These are phyloP conservation scores for Rubroshorea leprosula DNA, from an alignment of 345 rosid genomes.

Conservation along the genomic window DNA sequence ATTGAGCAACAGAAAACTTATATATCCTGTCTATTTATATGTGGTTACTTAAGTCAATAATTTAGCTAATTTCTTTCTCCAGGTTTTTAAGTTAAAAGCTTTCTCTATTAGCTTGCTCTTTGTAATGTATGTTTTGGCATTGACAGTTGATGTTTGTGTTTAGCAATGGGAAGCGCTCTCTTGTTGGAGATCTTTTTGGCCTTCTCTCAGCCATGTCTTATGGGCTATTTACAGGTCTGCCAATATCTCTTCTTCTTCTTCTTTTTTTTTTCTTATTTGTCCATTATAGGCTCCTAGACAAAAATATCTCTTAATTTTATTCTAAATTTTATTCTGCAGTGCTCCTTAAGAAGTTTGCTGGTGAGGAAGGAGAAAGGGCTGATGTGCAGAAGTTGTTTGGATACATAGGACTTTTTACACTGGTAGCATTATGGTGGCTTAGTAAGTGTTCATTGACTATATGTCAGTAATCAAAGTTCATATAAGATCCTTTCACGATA, in stretches of 20 bases:
- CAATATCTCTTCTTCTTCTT: neutral
- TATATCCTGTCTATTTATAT: too few species aligned
- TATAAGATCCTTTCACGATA: neutral
- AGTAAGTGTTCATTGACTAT: slow-evolving; percentile 44
- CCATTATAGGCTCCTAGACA: slow-evolving; percentile 3
- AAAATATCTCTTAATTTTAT: slow-evolving; percentile 7
- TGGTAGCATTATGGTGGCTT: slow-evolving; percentile 99
- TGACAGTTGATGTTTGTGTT: slow-evolving; percentile 57
- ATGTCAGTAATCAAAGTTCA: neutral
- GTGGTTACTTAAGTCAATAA: too few species aligned
- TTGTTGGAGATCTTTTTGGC: slow-evolving; percentile 92
- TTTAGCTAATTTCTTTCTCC: too few species aligned
- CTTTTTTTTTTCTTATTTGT: neutral
- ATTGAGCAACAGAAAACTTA: too few species aligned
- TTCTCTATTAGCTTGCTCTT: slow-evolving; percentile 19
- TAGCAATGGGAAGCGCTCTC: slow-evolving; percentile 79
- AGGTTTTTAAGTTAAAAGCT: neutral
- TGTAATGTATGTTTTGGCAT: slow-evolving; percentile 21
- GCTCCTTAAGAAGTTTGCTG: slow-evolving; percentile 91
- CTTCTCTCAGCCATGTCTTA: slow-evolving; percentile 93
- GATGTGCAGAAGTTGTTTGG: slow-evolving; percentile 98
- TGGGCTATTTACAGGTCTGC: slow-evolving; percentile 84
- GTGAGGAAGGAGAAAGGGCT: slow-evolving; percentile 91
- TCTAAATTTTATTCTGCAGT: slow-evolving; percentile 48
- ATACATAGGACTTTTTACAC: slow-evolving; percentile 90